Evolutionary conservation across 2,329 filamentous ascomycete species (phyloP).

Genomic region (Decorospora gaudefroyi): DNA sequence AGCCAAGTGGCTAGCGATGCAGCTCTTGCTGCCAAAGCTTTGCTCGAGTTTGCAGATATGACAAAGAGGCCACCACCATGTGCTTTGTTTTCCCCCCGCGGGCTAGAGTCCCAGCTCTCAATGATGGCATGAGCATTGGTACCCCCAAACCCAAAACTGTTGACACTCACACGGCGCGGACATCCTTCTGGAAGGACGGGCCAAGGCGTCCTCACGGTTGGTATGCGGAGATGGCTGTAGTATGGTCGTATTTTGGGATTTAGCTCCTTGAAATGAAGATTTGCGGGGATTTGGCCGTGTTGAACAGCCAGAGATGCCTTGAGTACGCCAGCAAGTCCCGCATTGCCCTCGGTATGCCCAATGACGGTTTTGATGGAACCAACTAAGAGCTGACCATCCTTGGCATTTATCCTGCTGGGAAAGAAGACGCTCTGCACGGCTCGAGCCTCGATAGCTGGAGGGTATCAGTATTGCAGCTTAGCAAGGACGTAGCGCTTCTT

Average conservation of each 20-base stretch:
- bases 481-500: too few species aligned
- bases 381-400: neutral
- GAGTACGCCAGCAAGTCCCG: slow-evolving; percentile 46
- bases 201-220: slow-evolving; percentile 14
- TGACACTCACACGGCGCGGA: slow-evolving; percentile 24
- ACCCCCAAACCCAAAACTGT: slow-evolving; percentile 33
- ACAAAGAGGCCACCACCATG: neutral
- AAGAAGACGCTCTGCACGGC: slow-evolving; percentile 20
- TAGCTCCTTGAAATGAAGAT: slow-evolving; percentile 40
- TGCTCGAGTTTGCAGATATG: neutral
- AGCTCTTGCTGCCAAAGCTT: neutral
- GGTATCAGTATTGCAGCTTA: too few species aligned
- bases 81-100: neutral
- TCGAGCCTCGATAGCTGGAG: neutral
- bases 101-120: slow-evolving; percentile 16
- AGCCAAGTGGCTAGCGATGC: too few species aligned
- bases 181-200: slow-evolving; percentile 3
- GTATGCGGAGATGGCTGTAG: slow-evolving; percentile 18
- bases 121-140: slow-evolving; percentile 36
- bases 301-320: slow-evolving; percentile 43
- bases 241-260: slow-evolving; percentile 39
- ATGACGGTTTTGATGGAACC: slow-evolving; percentile 45
- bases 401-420: neutral
- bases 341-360: slow-evolving; percentile 26
- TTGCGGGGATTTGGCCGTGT: slow-evolving; percentile 36